A percentile compares a stretch with the other conserved stretches of the same genome.
These are phyloP conservation scores for Hortiboletus rubellus DNA, from an alignment of 1,284 basidiomycete species.

Conservation along the genomic window DNA sequence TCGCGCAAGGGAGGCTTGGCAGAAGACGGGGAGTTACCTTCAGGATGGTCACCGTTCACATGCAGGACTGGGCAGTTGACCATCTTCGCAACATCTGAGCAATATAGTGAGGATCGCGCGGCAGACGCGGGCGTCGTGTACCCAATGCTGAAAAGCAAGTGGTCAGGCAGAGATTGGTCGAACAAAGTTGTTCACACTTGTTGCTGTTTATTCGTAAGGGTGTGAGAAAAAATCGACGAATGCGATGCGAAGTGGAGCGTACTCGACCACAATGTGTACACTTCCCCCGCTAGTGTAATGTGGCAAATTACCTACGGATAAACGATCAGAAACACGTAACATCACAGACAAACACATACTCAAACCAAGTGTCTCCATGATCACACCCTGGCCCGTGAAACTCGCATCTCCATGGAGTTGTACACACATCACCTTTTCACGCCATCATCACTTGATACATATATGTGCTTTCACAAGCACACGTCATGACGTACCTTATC, in stretches of 20 bases:
- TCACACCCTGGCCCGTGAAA: constrained; percentile 85
- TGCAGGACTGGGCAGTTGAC: constrained; percentile 88
- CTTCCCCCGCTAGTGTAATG: constrained; percentile 89
- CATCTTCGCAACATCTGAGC: constrained; percentile 89
- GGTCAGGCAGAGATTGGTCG: neutral
- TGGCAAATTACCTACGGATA: constrained; percentile 67
- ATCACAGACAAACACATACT: constrained; percentile 47
- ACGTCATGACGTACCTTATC: constrained; percentile 47
- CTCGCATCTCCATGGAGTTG: constrained; percentile 90
- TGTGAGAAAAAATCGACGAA: constrained; percentile 68
- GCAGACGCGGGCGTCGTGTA: constrained; percentile 86
- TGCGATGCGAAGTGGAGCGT: constrained; percentile 33
- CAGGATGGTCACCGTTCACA: constrained; percentile 88
- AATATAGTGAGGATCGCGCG: constrained; percentile 83
- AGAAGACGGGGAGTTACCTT: constrained; percentile 52
- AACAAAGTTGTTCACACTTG: constrained; percentile 41
- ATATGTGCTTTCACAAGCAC: neutral
- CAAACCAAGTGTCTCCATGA: constrained; percentile 85
- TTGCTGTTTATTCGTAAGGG: constrained; percentile 41
- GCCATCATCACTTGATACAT: neutral
- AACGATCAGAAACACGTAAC: neutral
- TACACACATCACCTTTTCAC: constrained; percentile 69
- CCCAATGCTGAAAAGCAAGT: constrained; percentile 61
- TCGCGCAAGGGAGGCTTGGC: neutral
- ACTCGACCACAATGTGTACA: constrained; percentile 91